Evolutionary conservation across 805 yeast species (phyloP), one percentile per base, ranked within the genome.

Genomic region (Torulaspora indica): DNA sequence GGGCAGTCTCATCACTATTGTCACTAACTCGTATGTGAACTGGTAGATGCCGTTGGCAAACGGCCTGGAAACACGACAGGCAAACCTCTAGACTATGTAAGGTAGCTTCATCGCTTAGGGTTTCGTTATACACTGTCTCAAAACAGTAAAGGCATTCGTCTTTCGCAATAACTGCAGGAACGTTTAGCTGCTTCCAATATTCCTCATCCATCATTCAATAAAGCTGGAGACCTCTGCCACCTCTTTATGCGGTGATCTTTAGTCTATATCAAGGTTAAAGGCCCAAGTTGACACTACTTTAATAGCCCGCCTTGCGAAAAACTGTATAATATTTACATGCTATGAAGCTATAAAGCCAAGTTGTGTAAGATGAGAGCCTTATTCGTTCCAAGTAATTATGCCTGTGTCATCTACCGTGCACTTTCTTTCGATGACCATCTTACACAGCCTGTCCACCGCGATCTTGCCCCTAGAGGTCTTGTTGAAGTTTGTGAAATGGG

Each of bases 61-160:
- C 85, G 5, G 88, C 79, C 43, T 83, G 85, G 63, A 76, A 86
- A 53, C 95, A 82, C 1, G 67, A 54, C 40, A 93, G 68, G 51
- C 96, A 90, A 10, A 90, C 77, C 56, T 85, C 90, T 13, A 91
- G 61, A 1, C 55, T 48, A 45, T 60, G 63, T 9, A 35, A 28
- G 8, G 50, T 0, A 60, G 30, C 28, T 42, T 8, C 67, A 8
- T 35, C 25, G 74, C 30, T 52, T 31, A 27, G 24, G 15, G 17
- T 37, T 1, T 54, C 51, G 38, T 75, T 76, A 40, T 68, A 66
- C 3, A 86, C 77, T 0, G 86, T 79, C 48, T 81, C 91, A 58
- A 84, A 91, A 42, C 90, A 83, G 66, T 77, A 91, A 69, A 85
- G 84, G 60, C 97, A 90, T 53, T 89, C 96, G 67, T 91, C 97